phyloP scores from a whole-genome alignment of 768 basidiomycete species.

The Trametes cingulata region DNA sequence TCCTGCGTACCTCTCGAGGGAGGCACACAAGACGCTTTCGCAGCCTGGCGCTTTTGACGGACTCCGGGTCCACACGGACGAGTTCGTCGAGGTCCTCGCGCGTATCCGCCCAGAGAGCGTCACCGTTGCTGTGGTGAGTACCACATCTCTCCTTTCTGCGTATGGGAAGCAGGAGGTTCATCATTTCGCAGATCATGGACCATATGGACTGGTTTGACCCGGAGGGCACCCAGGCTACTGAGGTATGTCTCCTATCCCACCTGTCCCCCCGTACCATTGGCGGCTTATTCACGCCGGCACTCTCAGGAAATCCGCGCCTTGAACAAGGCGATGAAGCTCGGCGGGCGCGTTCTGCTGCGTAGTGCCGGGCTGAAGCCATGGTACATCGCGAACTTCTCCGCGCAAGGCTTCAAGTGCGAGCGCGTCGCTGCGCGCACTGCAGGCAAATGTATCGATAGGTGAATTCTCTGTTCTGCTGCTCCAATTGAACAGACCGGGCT shows the following conservation, averaged over 20 bases:
- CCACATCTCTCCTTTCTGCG: background rate
- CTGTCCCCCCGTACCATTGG: background rate
- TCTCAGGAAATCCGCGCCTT: conserved; percentile 17
- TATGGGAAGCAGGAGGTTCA: too few species aligned
- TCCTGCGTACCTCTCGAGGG: conserved; percentile 16
- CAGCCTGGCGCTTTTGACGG: conserved; percentile 19
- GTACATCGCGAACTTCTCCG: conserved; percentile 21
- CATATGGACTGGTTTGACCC: conserved; percentile 25
- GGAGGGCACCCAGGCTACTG: conserved; percentile 13
- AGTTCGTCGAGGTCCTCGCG: conserved; percentile 20
- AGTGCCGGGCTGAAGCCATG: conserved; percentile 20
- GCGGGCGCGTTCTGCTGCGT: conserved; percentile 21
- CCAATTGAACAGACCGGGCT: background rate
- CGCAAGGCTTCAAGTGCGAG: conserved; percentile 20
- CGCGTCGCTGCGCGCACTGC: conserved; percentile 16
- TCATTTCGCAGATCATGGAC: conserved; percentile 18
- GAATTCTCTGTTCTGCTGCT: background rate
- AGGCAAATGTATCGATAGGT: conserved; percentile 22
- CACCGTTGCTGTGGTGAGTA: conserved; percentile 19
- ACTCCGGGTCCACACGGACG: conserved; percentile 20
- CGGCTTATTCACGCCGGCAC: background rate
- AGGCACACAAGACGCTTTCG: conserved; percentile 18
- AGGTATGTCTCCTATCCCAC: background rate
- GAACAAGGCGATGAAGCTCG: conserved; percentile 23
- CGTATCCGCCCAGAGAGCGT: conserved; percentile 20